These are phyloP conservation scores for Malus sylvestris DNA, from an alignment of 306 rosid species.

Conservation along the genomic window DNA sequence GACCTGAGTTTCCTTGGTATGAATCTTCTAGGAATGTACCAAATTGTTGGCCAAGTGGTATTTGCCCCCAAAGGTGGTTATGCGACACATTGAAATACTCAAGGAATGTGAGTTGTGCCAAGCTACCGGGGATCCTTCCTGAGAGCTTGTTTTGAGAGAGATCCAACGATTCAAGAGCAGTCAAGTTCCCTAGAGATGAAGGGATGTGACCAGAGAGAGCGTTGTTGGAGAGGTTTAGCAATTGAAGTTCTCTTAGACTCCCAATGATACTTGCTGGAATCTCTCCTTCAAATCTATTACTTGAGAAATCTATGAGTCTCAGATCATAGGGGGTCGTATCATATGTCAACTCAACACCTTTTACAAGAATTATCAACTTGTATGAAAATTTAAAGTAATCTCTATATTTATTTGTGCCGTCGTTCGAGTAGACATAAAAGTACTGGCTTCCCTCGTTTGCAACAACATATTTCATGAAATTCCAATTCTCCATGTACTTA, in stretches of 20 bases:
- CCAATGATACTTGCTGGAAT: too few species aligned
- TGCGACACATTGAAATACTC: not conserved
- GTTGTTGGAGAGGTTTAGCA: conserved; percentile 8
- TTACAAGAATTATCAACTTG: too few species aligned
- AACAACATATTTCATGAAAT: too few species aligned
- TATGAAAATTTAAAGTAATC: accelerated
- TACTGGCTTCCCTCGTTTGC: too few species aligned
- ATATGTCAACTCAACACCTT: too few species aligned
- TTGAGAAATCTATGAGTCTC: too few species aligned
- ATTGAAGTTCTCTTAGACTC: not conserved
- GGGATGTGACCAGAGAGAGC: conserved; percentile 1
- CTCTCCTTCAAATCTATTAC: too few species aligned
- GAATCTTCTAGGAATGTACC: not conserved
- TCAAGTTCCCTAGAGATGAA: not conserved
- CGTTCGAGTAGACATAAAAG: too few species aligned
- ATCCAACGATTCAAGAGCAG: conserved; percentile 5
- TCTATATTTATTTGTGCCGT: too few species aligned
- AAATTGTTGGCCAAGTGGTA: conserved; percentile 7
- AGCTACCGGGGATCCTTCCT: not conserved
- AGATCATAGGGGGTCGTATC: too few species aligned
- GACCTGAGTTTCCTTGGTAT: conserved; percentile 2
- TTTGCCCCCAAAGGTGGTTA: not conserved
- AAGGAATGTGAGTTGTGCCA: conserved; percentile 2
- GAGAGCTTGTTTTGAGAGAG: conserved; percentile 10
- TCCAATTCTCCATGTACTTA: too few species aligned